phyloP scores from a whole-genome alignment of 2,329 filamentous ascomycete species.

The Diaporthe aspalathi region DNA sequence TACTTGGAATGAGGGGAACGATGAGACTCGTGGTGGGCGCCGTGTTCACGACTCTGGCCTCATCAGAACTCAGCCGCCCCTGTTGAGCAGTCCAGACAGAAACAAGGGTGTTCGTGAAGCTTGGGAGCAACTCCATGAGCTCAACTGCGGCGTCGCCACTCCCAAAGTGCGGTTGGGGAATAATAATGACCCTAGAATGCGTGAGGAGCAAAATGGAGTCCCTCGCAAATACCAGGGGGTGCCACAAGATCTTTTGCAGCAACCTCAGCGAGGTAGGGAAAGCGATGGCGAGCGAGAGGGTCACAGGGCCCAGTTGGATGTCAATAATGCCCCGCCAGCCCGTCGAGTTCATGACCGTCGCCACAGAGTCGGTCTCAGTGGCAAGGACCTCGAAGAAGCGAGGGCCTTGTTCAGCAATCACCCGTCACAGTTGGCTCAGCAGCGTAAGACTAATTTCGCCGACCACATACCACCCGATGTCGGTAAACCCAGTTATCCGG shows the following conservation, averaged over 20 bases:
- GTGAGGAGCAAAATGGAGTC: neutral
- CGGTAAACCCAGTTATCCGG: neutral
- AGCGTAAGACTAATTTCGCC: neutral
- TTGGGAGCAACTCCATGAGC: too few species aligned
- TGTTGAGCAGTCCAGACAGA: too few species aligned
- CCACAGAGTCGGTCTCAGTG: neutral
- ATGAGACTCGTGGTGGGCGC: too few species aligned
- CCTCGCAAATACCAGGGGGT: neutral
- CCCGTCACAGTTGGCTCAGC: neutral
- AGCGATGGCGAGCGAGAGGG: neutral
- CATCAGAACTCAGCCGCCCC: too few species aligned
- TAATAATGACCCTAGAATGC: too few species aligned
- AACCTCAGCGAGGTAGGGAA: neutral
- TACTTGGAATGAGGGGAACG: too few species aligned
- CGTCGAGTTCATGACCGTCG: neutral
- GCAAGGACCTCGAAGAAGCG: conserved; percentile 4
- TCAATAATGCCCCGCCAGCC: neutral
- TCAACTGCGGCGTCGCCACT: too few species aligned
- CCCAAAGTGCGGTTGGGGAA: too few species aligned
- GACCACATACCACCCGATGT: conserved; percentile 23
- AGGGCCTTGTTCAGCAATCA: neutral
- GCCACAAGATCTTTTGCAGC: neutral
- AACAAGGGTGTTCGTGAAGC: too few species aligned
- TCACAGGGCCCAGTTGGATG: neutral
- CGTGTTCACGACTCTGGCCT: too few species aligned